These are phyloP conservation scores for Platanthera zijinensis DNA, from an alignment of 106 monocot species.

Conservation along the genomic window DNA sequence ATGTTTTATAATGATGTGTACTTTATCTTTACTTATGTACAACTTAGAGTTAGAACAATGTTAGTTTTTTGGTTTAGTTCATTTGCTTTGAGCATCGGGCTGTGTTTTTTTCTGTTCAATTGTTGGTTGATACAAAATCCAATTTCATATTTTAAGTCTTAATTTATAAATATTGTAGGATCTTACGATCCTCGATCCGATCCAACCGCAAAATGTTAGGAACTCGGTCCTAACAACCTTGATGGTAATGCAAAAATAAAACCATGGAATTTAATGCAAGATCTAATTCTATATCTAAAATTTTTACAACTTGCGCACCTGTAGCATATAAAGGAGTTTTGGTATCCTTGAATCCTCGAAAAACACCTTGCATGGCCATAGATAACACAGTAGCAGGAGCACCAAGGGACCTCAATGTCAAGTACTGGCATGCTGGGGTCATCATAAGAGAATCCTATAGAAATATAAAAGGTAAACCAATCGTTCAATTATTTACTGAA, in stretches of 20 bases:
- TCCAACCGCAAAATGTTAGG: too few species aligned
- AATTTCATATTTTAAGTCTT: too few species aligned
- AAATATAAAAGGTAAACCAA: background rate
- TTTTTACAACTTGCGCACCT: conserved; percentile 21
- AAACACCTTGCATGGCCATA: conserved; percentile 77
- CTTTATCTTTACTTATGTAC: too few species aligned
- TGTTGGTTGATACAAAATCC: too few species aligned
- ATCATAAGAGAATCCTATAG: conserved; percentile 53
- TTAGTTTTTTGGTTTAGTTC: too few species aligned
- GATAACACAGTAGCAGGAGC: conserved; percentile 68
- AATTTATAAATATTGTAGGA: too few species aligned
- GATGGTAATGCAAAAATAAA: background rate
- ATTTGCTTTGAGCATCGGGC: too few species aligned
- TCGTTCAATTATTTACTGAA: background rate
- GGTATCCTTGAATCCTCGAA: conserved; percentile 70
- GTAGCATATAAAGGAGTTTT: conserved; percentile 78
- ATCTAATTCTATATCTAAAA: background rate
- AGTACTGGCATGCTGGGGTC: conserved; percentile 52
- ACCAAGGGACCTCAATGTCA: conserved; percentile 59
- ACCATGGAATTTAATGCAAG: background rate
- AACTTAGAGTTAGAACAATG: too few species aligned
- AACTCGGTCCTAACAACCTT: too few species aligned
- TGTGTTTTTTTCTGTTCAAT: too few species aligned
- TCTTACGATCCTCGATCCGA: too few species aligned
- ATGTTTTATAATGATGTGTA: too few species aligned